Conservation (phyloP, 352 stramenopile species). For the Salisapilia sapeloensis region DNA sequence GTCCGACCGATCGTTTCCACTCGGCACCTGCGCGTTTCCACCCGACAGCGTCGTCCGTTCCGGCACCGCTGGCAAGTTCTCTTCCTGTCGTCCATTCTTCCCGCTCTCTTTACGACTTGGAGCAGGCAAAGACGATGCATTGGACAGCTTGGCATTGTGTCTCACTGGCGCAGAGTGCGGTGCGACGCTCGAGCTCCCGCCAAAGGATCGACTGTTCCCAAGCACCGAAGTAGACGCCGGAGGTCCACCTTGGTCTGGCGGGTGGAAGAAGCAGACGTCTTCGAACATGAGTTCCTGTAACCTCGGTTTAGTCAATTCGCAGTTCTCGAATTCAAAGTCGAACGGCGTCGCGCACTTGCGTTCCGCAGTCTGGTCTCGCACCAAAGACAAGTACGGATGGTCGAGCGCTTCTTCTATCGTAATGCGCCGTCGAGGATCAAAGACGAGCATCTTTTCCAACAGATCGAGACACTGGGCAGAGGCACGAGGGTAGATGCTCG, state of each 20-base stretch:
- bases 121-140: no score
- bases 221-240: no score
- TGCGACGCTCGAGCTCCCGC: background rate
- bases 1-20: no score
- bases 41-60: no score
- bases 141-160: no score
- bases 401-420: conserved; percentile 60
- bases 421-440: conserved; percentile 81
- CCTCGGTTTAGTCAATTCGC: conserved; percentile 80
- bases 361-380: conserved; percentile 56
- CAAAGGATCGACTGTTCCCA: no score
- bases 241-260: no score
- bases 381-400: conserved; percentile 61
- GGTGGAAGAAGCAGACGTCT: conserved; percentile 80
- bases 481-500: conserved; percentile 73
- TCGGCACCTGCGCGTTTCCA: no score
- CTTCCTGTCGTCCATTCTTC: no score
- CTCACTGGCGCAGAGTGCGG: no score
- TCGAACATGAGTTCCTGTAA: conserved; percentile 85
- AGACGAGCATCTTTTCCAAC: conserved; percentile 87
- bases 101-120: no score
- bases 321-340: conserved; percentile 79
- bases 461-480: conserved; percentile 76
- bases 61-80: no score
- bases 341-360: conserved; percentile 66